Percentiles rank a stretch among this genome's conserved stretches.
phyloP scores from a whole-genome alignment of 2,329 filamentous ascomycete genomes.

The Ceratocystis ficicola region DNA sequence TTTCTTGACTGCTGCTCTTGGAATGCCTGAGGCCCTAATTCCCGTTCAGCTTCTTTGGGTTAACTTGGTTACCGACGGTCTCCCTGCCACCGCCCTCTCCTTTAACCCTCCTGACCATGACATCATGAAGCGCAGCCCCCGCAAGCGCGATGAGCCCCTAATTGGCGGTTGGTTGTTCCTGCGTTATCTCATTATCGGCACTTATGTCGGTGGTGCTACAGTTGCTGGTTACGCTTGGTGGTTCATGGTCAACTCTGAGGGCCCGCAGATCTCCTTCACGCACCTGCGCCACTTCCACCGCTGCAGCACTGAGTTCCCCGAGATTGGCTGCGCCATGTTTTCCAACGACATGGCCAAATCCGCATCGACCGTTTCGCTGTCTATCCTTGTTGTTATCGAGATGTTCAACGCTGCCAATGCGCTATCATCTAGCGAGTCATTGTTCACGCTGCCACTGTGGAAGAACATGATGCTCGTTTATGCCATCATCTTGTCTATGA shows the following conservation, averaged over 20 bases:
- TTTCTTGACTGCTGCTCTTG: conserved; percentile 88
- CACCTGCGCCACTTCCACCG: conserved; percentile 89
- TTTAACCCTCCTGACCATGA: conserved; percentile 99
- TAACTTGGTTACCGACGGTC: conserved; percentile 92
- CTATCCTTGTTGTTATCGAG: conserved; percentile 88
- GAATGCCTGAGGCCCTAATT: conserved; percentile 95
- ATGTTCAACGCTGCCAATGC: conserved; percentile 99
- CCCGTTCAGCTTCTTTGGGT: conserved; percentile 98
- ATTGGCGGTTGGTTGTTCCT: conserved; percentile 96
- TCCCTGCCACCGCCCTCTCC: conserved; percentile 87
- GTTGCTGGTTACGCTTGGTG: conserved; percentile 99
- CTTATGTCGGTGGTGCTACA: conserved; percentile 86
- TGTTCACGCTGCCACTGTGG: conserved; percentile 91
- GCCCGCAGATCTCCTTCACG: conserved; percentile 82
- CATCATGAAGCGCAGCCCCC: conserved; percentile 84
- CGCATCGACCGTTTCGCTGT: conserved; percentile 85
- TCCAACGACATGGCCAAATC: conserved; percentile 71
- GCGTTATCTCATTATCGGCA: conserved; percentile 91
- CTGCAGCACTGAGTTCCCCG: conserved; percentile 72
- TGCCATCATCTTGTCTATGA: conserved; percentile 86
- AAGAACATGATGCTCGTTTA: conserved; percentile 97
- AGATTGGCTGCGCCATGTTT: conserved; percentile 91
- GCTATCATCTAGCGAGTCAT: conserved; percentile 84
- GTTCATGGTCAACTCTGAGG: conserved; percentile 91
- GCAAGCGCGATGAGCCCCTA: conserved; percentile 84